Percentiles rank a stretch among this genome's conserved stretches.
These are phyloP conservation scores for Helenozyma baotianmanensis DNA, from an alignment of 805 yeast genomes.

Conservation along the genomic window DNA sequence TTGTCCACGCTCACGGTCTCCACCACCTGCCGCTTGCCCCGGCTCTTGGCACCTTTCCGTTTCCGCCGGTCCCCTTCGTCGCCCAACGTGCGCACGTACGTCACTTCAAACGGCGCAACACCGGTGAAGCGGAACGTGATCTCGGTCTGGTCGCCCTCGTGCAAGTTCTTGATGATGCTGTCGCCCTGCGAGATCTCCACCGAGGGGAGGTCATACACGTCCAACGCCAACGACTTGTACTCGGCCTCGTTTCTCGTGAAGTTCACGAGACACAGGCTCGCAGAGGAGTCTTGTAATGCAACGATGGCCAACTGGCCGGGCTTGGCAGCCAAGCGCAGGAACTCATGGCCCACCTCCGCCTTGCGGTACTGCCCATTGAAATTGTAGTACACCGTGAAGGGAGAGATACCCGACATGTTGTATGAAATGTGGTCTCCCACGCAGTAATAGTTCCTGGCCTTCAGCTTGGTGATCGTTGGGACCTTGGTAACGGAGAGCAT, in stretches of 20 bases:
- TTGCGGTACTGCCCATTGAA: constrained; percentile 61
- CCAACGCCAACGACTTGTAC: constrained; percentile 26
- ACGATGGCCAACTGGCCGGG: constrained; percentile 72
- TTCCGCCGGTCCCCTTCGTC: constrained; percentile 15
- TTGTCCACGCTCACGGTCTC: constrained; percentile 62
- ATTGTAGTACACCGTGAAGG: constrained; percentile 69
- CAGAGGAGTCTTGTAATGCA: constrained; percentile 68
- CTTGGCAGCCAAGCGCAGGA: constrained; percentile 69
- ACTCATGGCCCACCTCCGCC: constrained; percentile 46
- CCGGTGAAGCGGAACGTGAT: constrained; percentile 79
- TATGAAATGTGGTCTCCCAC: constrained; percentile 88
- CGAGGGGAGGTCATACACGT: constrained; percentile 53
- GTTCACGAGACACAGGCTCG: constrained; percentile 66
- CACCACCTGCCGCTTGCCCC: constrained; percentile 24
- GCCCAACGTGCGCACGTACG: constrained; percentile 71
- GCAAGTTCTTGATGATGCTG: constrained; percentile 70
- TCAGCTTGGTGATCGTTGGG: constrained; percentile 53
- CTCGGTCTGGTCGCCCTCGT: constrained; percentile 93
- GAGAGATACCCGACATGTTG: constrained; percentile 72
- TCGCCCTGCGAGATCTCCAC: constrained; percentile 85
- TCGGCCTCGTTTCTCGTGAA: constrained; percentile 37
- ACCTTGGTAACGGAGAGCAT: constrained; percentile 67
- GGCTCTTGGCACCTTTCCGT: constrained; percentile 16
- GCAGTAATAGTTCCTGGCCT: constrained; percentile 53
- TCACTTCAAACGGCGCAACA: constrained; percentile 83